Evolutionary conservation across 2,329 filamentous ascomycete species (phyloP), one percentile per base, ranked within the genome.

Genomic region (Daldinia sp.): DNA sequence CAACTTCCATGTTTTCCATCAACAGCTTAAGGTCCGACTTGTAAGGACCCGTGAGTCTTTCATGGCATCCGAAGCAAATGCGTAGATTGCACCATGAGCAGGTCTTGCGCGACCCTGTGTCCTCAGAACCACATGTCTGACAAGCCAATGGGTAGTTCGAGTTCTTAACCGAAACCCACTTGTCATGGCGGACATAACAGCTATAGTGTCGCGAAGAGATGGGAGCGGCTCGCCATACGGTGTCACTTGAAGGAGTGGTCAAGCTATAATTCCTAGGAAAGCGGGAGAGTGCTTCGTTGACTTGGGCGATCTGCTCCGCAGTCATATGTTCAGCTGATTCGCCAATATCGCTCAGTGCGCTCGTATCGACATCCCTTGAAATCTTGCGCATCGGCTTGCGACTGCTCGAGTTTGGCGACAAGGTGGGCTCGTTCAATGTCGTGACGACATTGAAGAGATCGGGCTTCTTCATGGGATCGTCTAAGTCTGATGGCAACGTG

Each of bases 51-150:
- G 80, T 78, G 61, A 89, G 75, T 23, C 78, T 74, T 12, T 79
- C 81, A 42, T 80, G 75, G 71, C 87, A 89, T 1, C 78, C 69
- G 35, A 81, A 79, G 76, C 87, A 89, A 64, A 88, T 81, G 58
- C 86, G 82, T 54, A 88, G 72, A 65, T 82, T 80, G 76, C 86
- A 88, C 75, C 83, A 86, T 13, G 78, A 77, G 74, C 86, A 88
- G 20, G 79, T 80, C 77, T 79, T 84, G 39, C 86, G 82, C 68
- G 82, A 77, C 50, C 82, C 80, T 6, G 75, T 72, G 64, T 87
- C 84, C 56, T 80, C 78, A 63, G 79, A 80, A 59, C 81, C 80
- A 76, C 87, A 89, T 3, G 83, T 81, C 76, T 87, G 84, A 75
- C 87, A 89, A 10, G 84, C 80, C 20, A 88, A 79, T 1, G 86